A percentile compares a stretch with the other conserved stretches of the same genome.
Evolutionary conservation across 2,329 filamentous ascomycete species (phyloP).

Genomic region (Bimuria novae-zelandiae): DNA sequence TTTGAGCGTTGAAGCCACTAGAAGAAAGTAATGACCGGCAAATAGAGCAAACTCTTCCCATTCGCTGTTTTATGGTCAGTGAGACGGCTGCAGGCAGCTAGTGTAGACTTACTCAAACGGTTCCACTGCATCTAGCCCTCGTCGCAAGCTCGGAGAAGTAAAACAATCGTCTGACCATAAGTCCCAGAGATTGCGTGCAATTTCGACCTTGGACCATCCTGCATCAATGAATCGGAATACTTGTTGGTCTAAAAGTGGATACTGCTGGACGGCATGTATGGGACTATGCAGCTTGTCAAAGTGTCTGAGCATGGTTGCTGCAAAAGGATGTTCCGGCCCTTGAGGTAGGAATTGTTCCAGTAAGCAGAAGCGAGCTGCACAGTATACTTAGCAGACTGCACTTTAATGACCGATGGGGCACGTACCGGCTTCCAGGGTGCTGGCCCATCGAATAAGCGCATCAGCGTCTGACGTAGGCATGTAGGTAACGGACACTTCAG

Average conservation of each 20-base stretch:
- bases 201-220: slow-evolving; percentile 69
- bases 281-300: slow-evolving; percentile 81
- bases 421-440: slow-evolving; percentile 68
- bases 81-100: neutral
- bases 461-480: slow-evolving; percentile 79
- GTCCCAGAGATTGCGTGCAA: slow-evolving; percentile 74
- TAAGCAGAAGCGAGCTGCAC: slow-evolving; percentile 77
- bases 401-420: slow-evolving; percentile 9
- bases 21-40: slow-evolving; percentile 79
- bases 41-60: slow-evolving; percentile 95
- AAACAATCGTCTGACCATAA: slow-evolving; percentile 76
- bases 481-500: slow-evolving; percentile 90
- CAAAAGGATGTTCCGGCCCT: slow-evolving; percentile 79
- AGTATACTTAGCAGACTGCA: slow-evolving; percentile 9
- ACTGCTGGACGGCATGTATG: slow-evolving; percentile 72
- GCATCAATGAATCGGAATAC: slow-evolving; percentile 66
- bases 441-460: slow-evolving; percentile 77
- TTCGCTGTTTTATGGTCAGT: slow-evolving; percentile 53
- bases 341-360: slow-evolving; percentile 86
- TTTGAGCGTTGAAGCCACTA: slow-evolving; percentile 62
- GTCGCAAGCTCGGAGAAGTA: slow-evolving; percentile 63
- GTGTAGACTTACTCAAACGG: slow-evolving; percentile 67
- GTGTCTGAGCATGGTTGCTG: slow-evolving; percentile 80
- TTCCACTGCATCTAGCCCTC: slow-evolving; percentile 70
- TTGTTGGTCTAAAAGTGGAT: slow-evolving; percentile 70